phyloP scores from a whole-genome alignment of 1,284 basidiomycete species.

The Austropuccinia psidii region DNA sequence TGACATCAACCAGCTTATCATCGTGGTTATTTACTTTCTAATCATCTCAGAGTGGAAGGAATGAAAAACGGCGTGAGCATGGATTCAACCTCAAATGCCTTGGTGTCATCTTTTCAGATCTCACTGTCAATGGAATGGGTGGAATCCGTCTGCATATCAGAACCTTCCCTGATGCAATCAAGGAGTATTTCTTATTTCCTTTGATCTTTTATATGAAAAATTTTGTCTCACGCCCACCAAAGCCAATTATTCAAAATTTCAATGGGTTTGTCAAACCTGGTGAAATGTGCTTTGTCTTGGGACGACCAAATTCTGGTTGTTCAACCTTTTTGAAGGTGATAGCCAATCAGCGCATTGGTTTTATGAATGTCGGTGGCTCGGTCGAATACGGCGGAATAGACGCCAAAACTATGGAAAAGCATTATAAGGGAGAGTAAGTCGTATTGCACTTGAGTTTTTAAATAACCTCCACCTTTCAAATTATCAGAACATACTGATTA shows the following conservation, averaged over 20 bases:
- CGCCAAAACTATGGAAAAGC: slow-evolving; percentile 31
- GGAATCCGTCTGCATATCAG: slow-evolving; percentile 50
- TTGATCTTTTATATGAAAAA: slow-evolving; percentile 19
- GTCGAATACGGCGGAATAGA: slow-evolving; percentile 61
- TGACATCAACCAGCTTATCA: not conserved
- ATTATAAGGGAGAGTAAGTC: slow-evolving; percentile 36
- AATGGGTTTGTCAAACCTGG: slow-evolving; percentile 49
- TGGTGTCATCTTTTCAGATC: slow-evolving; percentile 67
- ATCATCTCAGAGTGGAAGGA: slow-evolving; percentile 12
- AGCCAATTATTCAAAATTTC: slow-evolving; percentile 43
- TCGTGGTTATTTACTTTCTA: not conserved
- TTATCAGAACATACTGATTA: no score
- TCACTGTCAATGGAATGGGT: slow-evolving; percentile 64
- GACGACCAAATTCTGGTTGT: slow-evolving; percentile 72
- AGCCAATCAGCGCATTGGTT: slow-evolving; percentile 61
- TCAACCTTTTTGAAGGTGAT: slow-evolving; percentile 64
- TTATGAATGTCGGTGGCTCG: slow-evolving; percentile 57
- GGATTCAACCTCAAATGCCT: slow-evolving; percentile 36
- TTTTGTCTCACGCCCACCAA: slow-evolving; percentile 39
- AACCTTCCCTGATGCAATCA: slow-evolving; percentile 55
- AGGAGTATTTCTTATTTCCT: slow-evolving; percentile 38
- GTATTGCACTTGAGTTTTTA: no score
- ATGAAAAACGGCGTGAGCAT: slow-evolving; percentile 13
- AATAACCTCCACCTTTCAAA: no score
- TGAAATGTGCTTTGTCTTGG: slow-evolving; percentile 63